These are phyloP conservation scores for Trametes villosa DNA, from an alignment of 768 basidiomycete genomes.

Conservation along the genomic window DNA sequence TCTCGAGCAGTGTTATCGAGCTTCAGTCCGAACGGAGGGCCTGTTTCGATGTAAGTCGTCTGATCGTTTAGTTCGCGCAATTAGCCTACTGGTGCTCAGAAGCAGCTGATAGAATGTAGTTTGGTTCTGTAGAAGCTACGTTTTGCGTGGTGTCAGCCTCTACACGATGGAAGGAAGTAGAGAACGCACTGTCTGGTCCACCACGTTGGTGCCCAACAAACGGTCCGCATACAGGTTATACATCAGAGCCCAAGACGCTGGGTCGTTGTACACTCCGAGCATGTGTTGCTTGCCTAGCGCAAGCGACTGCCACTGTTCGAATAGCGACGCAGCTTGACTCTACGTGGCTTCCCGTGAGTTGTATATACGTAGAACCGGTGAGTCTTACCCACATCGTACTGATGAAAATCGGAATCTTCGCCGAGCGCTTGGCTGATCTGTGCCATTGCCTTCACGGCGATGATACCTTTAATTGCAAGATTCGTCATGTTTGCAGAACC, in stretches of 20 bases:
- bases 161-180: too few relatives aligned
- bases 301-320: conserved; percentile 15
- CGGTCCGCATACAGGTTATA: conserved; percentile 25
- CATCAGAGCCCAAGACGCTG: conserved; percentile 19
- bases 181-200: conserved; percentile 9
- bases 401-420: conserved; percentile 12
- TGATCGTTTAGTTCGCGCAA: neutral
- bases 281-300: conserved; percentile 12
- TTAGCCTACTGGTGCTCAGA: neutral
- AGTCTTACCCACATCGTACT: conserved; percentile 23
- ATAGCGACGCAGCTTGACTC: conserved; percentile 11
- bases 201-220: conserved; percentile 13
- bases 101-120: conserved; percentile 9
- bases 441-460: conserved; percentile 29
- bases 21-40: neutral
- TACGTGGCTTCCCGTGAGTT: too few relatives aligned
- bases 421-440: conserved; percentile 24
- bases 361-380: too few relatives aligned
- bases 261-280: conserved; percentile 9
- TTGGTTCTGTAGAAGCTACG: conserved; percentile 12
- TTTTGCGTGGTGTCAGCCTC: neutral
- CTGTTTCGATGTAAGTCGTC: neutral
- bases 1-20: conserved; percentile 2
- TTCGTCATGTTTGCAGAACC: conserved; percentile 27
- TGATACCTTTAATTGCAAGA: conserved; percentile 30